Percentiles rank a stretch among this genome's conserved stretches.
Conservation (phyloP, 2,329 filamentous ascomycete genomes). For the Fusarium continuum region DNA sequence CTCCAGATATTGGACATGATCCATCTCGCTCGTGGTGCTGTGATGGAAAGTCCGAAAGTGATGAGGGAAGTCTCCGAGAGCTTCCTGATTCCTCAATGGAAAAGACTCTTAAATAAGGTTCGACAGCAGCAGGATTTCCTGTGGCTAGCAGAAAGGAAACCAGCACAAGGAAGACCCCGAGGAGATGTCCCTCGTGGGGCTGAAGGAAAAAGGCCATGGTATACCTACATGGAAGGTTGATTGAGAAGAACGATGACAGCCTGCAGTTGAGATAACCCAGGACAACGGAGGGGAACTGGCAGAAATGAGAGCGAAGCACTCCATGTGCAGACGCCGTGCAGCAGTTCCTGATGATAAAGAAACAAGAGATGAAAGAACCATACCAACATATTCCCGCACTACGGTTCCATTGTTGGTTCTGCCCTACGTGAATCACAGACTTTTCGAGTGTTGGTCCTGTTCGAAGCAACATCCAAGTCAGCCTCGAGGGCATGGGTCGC, state of each 20-base stretch:
- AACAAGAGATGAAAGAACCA: conserved; percentile 10
- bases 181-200: conserved; percentile 31
- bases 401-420: conserved; percentile 27
- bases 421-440: conserved; percentile 20
- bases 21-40: conserved; percentile 24
- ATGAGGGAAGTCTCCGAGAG: conserved; percentile 1
- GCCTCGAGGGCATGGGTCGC: conserved; percentile 25
- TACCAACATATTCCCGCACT: conserved; percentile 9
- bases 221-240: conserved; percentile 34
- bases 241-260: not conserved
- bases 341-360: conserved; percentile 38
- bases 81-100: conserved; percentile 16
- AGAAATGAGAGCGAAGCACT: conserved; percentile 23
- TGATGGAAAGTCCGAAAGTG: conserved; percentile 14
- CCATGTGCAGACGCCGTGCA: conserved; percentile 32
- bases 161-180: conserved; percentile 34
- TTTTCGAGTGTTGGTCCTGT: conserved; percentile 37
- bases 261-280: conserved; percentile 4
- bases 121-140: conserved; percentile 26
- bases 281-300: conserved; percentile 10
- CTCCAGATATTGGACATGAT: conserved; percentile 30
- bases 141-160: conserved; percentile 32
- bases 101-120: conserved; percentile 25
- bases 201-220: conserved; percentile 34
- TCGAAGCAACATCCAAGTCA: conserved; percentile 30